Evolutionary conservation across 139 green algal genomes (phyloP).

Genomic region (Coelastrella sp.): DNA sequence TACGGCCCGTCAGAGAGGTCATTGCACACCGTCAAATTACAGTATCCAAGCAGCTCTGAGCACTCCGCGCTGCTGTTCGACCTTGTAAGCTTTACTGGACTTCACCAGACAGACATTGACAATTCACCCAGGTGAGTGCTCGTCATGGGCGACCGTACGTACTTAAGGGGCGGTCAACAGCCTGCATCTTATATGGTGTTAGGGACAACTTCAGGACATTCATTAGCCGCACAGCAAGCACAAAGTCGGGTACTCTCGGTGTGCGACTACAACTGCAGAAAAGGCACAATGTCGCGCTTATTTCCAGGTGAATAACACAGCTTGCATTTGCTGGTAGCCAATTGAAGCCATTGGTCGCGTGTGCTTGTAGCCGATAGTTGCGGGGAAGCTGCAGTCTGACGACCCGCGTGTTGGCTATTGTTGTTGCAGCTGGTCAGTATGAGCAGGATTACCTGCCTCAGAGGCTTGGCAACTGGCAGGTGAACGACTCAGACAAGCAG

Average conservation of each 20-base stretch:
- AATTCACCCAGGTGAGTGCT: no score
- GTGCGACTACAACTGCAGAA: not conserved
- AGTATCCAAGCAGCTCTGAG: no score
- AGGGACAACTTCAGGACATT: no score
- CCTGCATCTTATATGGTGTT: no score
- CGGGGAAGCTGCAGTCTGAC: not conserved
- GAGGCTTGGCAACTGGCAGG: slow-evolving; percentile 57
- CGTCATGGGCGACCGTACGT: not conserved
- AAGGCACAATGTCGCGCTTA: not conserved
- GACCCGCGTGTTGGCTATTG: no score
- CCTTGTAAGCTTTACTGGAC: no score
- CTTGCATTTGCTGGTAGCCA: no score
- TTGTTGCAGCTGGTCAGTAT: slow-evolving; percentile 53
- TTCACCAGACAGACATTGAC: no score
- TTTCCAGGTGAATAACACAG: not conserved
- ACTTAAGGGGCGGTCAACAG: not conserved
- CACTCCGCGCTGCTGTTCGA: no score
- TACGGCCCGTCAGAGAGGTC: no score
- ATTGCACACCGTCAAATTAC: no score
- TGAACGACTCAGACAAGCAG: slow-evolving; percentile 40
- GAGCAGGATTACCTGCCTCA: slow-evolving; percentile 50
- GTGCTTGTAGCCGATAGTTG: not conserved
- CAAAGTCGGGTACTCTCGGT: not conserved
- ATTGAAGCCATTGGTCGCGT: not conserved
- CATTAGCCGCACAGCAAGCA: no score